Evolutionary conservation across 305 asterid species (phyloP).

Genomic region (Fraxinus ornus): DNA sequence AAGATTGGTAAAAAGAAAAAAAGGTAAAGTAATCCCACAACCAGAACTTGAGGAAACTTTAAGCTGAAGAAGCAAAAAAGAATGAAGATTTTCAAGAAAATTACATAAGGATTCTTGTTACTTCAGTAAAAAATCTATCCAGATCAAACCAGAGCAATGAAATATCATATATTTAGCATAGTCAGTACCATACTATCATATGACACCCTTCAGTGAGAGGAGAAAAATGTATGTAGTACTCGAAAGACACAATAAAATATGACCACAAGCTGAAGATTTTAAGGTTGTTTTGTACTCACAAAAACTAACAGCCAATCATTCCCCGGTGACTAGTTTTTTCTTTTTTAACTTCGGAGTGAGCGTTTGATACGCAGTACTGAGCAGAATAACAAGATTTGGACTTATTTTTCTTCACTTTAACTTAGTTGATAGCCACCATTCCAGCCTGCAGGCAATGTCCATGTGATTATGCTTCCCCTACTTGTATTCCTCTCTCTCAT

Average conservation of each 20-base stretch:
- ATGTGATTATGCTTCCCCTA: slow-evolving; percentile 69
- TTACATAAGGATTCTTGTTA: slow-evolving; percentile 27
- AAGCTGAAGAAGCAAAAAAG: neutral
- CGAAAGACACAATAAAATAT: slow-evolving; percentile 27
- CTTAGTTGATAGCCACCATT: slow-evolving; percentile 29
- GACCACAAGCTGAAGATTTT: slow-evolving; percentile 36
- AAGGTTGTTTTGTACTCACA: slow-evolving; percentile 49
- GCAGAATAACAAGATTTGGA: neutral
- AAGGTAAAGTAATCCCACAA: neutral
- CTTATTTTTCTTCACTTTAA: neutral
- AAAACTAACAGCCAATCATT: slow-evolving; percentile 47
- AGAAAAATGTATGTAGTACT: neutral
- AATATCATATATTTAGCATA: slow-evolving; percentile 4
- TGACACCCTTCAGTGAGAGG: neutral
- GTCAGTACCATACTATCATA: neutral
- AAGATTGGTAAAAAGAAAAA: neutral
- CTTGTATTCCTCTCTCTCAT: slow-evolving; percentile 51
- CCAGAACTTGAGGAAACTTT: slow-evolving; percentile 6
- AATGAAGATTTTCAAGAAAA: slow-evolving; percentile 21
- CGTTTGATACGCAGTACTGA: neutral
- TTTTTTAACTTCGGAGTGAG: neutral
- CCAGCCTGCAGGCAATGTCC: slow-evolving; percentile 57
- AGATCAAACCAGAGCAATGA: slow-evolving; percentile 31
- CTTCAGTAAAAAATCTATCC: slow-evolving; percentile 31
- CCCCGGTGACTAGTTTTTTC: slow-evolving; percentile 23